These are phyloP conservation scores for Butyriboletus appendiculatus DNA, from an alignment of 1,284 basidiomycete genomes.

Conservation along the genomic window DNA sequence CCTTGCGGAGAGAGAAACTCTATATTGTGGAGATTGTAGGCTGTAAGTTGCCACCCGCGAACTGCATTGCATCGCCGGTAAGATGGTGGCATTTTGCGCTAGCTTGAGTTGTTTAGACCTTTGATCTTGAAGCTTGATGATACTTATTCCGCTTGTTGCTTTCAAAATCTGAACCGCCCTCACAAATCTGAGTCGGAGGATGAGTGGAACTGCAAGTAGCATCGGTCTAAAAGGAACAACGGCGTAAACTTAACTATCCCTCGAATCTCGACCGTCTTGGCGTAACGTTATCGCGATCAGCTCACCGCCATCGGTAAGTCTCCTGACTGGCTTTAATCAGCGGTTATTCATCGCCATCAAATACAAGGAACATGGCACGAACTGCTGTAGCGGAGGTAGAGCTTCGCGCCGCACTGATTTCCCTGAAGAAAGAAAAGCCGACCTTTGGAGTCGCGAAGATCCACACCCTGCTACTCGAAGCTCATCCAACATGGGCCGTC, in stretches of 20 bases:
- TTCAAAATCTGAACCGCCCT: neutral
- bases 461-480: conserved; percentile 58
- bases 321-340: neutral
- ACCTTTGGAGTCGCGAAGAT: conserved; percentile 71
- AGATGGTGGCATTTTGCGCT: neutral
- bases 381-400: conserved; percentile 41
- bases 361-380: conserved; percentile 17
- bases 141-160: neutral
- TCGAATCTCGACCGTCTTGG: neutral
- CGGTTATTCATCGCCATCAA: neutral
- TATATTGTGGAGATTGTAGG: no score
- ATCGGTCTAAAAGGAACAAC: neutral
- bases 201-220: neutral
- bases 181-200: neutral
- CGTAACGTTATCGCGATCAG: neutral
- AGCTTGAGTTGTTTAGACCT: no score
- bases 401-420: conserved; percentile 42
- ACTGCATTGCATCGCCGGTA: no score
- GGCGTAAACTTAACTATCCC: no score
- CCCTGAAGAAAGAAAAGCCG: conserved; percentile 54
- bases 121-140: no score
- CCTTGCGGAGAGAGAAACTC: neutral
- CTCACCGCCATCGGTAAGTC: conserved; percentile 2
- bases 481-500: conserved; percentile 69
- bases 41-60: no score